These are phyloP conservation scores for Santalum album DNA, from an alignment of 164 flowering plant species.

Conservation along the genomic window DNA sequence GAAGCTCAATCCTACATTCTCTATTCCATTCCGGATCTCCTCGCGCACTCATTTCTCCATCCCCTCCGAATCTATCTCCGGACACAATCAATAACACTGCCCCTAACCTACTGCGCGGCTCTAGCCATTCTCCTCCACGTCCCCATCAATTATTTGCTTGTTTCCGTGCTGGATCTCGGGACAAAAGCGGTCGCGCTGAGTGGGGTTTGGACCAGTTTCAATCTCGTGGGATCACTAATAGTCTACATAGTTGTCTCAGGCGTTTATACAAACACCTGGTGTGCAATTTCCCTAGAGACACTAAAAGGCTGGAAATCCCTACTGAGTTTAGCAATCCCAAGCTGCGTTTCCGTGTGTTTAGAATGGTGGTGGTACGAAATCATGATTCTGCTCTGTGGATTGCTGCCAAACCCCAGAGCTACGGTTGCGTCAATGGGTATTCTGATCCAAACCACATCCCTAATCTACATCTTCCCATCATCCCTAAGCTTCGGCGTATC, in stretches of 20 bases:
- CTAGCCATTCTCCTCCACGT: constrained; percentile 52
- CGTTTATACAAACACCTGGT: constrained; percentile 50
- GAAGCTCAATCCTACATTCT: constrained; percentile 52
- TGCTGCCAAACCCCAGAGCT: constrained; percentile 50
- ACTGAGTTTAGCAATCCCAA: constrained; percentile 52
- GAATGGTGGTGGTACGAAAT: constrained; percentile 97
- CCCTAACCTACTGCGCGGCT: constrained; percentile 53
- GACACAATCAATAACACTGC: constrained; percentile 60
- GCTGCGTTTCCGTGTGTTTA: constrained; percentile 70
- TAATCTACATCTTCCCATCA: constrained; percentile 79
- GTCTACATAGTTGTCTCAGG: constrained; percentile 36
- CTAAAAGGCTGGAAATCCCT: constrained; percentile 42
- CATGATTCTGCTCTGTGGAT: constrained; percentile 67
- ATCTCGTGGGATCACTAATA: constrained; percentile 39
- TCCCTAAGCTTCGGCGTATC: constrained; percentile 64
- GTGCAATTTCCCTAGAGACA: constrained; percentile 32
- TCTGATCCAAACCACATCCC: constrained; percentile 63
- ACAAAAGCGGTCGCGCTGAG: constrained; percentile 59
- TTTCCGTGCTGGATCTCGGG: constrained; percentile 40
- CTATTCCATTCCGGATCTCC: constrained; percentile 58
- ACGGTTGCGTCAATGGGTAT: constrained; percentile 83
- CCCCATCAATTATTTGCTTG: constrained; percentile 62
- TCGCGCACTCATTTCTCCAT: constrained; percentile 51
- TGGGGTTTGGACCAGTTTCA: constrained; percentile 49
- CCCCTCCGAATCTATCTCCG: constrained; percentile 70